Percentiles rank a stretch among this genome's conserved stretches.
Conservation (phyloP, 495 filamentous ascomycete species). For the Tetracladium setigerum region DNA sequence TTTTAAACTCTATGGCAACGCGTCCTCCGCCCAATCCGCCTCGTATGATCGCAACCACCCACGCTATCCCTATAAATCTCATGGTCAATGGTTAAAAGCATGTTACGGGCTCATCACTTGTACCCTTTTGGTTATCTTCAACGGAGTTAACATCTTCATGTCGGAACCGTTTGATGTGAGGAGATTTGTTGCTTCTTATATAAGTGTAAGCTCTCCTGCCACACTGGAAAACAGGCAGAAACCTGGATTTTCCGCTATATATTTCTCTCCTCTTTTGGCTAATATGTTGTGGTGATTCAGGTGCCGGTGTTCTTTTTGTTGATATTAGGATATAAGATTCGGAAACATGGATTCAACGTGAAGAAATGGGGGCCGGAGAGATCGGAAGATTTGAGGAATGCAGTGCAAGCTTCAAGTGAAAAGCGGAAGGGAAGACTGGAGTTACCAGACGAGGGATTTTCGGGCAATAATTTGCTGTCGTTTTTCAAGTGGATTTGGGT, state of each 20-base stretch:
- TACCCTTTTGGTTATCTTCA: conserved; percentile 36
- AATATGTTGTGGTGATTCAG: conserved; percentile 4
- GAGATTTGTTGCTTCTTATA: conserved; percentile 39
- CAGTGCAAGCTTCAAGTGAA: conserved; percentile 24
- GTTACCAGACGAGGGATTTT: conserved; percentile 24
- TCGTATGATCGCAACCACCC: conserved; percentile 36
- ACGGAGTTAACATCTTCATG: conserved; percentile 33
- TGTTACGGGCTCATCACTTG: conserved; percentile 37
- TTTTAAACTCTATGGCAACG: conserved; percentile 25
- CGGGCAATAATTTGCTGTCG: conserved; percentile 18
- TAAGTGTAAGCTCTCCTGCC: conserved; percentile 30
- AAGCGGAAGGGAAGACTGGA: conserved; percentile 27
- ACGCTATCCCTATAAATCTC: conserved; percentile 40
- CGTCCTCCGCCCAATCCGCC: conserved; percentile 26
- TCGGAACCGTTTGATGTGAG: conserved; percentile 26
- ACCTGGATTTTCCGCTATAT: neutral
- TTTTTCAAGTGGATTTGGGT: conserved; percentile 30
- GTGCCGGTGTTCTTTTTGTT: conserved; percentile 27
- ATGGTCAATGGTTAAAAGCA: conserved; percentile 38
- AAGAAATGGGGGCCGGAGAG: conserved; percentile 26
- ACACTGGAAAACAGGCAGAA: neutral
- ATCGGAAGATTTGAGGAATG: conserved; percentile 28
- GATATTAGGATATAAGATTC: conserved; percentile 27
- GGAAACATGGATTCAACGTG: conserved; percentile 25
- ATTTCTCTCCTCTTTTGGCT: too few species aligned